Evolutionary conservation across 2,329 filamentous ascomycete genomes (phyloP), one percentile per base, ranked within the genome.

Genomic region (Fusarium nygamai): DNA sequence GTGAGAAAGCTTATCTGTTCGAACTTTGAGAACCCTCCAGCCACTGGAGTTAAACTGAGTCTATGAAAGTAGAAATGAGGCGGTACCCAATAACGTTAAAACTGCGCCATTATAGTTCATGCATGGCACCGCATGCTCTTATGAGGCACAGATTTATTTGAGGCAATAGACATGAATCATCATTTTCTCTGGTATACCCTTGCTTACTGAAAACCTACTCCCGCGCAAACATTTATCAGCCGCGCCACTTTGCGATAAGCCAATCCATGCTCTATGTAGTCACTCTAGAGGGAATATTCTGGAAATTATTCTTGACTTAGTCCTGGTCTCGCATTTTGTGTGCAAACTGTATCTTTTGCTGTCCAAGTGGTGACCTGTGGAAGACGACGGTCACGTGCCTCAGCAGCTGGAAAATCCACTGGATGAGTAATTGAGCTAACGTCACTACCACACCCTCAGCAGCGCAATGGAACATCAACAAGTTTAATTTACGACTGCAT

Each of bases 271-370:
- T 2, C 8, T 10, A 19, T 8, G 11, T 3, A 13, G 3, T 12
- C 22, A 51, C 4, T 0, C 31, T 12, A n/a, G 8, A n/a, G 3
- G 11, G 3, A 3, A 0, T 33, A 13, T n/a, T 10, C 1, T 51
- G 8, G 11, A 5, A 4, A 5, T 8, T 0, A 3, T 24, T 6
- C 12, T 8, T 51, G 12, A 16, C 13, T 16, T 22, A 11, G 12
- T 3, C 13, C 2, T 2, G 5, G 33, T 24, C 12, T 51, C n/a
- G 4, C 22, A 11, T 51, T 34, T 4, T 34, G 17, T 34, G 6
- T 11, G n/a, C 31, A 34, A 24, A 2, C n/a, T 24, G 48, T 11
- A 3, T 8, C 17, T 24, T 24, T 20, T 31, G 24, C 29, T n/a
- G 16, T 14, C 8, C 10, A 10, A 31, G 10, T 17, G 24, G 4